Percentiles rank a stretch among this genome's conserved stretches.
phyloP scores from a whole-genome alignment of 306 rosid genomes.

The Cucurbita ficifolia region DNA sequence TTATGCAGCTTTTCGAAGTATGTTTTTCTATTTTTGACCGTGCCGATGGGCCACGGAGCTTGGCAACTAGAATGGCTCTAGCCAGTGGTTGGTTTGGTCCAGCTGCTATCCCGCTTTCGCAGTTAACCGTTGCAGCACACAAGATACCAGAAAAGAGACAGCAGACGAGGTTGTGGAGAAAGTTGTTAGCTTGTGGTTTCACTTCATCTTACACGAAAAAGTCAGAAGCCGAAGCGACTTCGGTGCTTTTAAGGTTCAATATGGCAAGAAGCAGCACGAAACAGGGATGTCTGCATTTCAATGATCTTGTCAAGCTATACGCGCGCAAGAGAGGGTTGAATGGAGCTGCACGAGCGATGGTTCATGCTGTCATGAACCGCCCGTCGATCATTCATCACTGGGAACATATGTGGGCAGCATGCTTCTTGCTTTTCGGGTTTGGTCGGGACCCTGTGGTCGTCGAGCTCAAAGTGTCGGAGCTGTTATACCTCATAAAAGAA shows the following conservation, averaged over 20 bases:
- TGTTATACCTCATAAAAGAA: constrained; percentile 44
- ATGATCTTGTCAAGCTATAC: constrained; percentile 47
- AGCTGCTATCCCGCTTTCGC: constrained; percentile 42
- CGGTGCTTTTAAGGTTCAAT: constrained; percentile 62
- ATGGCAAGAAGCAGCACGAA: constrained; percentile 51
- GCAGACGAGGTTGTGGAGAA: constrained; percentile 35
- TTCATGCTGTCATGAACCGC: constrained; percentile 45
- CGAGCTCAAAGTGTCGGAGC: constrained; percentile 54
- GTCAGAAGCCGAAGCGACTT: constrained; percentile 73
- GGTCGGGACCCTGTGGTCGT: constrained; percentile 60
- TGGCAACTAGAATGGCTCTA: constrained; percentile 74
- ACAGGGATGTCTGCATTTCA: constrained; percentile 39
- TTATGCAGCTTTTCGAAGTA: constrained; percentile 66
- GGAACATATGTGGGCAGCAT: constrained; percentile 76
- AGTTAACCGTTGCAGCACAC: constrained; percentile 52
- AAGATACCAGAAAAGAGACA: constrained; percentile 49
- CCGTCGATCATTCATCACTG: constrained; percentile 39
- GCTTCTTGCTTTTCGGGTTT: constrained; percentile 64
- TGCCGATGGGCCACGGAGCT: constrained; percentile 76
- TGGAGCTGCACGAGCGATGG: constrained; percentile 61
- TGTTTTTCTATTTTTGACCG: constrained; percentile 89
- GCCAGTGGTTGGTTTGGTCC: constrained; percentile 90
- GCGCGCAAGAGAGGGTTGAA: constrained; percentile 44
- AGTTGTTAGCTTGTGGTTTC: constrained; percentile 36
- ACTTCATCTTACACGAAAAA: constrained; percentile 42